Evolutionary conservation across 768 basidiomycete species (phyloP).

Genomic region (Lepiota venenata): DNA sequence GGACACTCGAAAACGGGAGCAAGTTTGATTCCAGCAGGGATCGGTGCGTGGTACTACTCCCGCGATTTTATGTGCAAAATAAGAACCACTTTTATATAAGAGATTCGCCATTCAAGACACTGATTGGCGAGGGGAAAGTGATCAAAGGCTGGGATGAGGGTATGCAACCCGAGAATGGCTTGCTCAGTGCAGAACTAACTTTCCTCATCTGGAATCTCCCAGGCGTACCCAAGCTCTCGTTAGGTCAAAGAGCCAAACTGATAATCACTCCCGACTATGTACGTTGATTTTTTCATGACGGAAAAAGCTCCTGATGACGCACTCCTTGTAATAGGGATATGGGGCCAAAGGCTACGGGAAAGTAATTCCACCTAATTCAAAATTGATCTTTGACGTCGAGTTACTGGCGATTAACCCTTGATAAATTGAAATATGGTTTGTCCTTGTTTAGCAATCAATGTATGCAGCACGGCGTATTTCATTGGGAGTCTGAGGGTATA

Average conservation of each 20-base stretch:
- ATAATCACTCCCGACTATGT: constrained; percentile 75
- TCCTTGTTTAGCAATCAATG: not conserved
- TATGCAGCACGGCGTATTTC: too few relatives aligned
- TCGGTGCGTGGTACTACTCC: constrained; percentile 44
- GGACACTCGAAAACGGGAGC: constrained; percentile 58
- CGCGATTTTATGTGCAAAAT: not conserved
- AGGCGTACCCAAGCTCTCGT: constrained; percentile 76
- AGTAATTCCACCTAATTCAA: constrained; percentile 73
- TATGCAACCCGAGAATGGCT: not conserved
- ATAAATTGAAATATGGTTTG: not conserved
- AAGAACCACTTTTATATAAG: not conserved
- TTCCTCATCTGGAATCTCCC: not conserved
- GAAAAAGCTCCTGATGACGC: not conserved
- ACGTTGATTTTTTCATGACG: constrained; percentile 23
- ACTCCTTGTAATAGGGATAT: constrained; percentile 49
- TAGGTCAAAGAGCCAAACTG: constrained; percentile 73
- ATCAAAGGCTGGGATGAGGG: constrained; percentile 8
- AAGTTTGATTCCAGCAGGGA: constrained; percentile 77
- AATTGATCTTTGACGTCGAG: constrained; percentile 81
- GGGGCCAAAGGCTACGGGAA: constrained; percentile 73
- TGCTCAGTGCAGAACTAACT: not conserved
- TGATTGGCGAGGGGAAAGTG: not conserved
- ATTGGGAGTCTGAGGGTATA: too few relatives aligned
- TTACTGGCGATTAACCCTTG: constrained; percentile 60
- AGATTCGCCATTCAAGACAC: not conserved